Evolutionary conservation across 1,284 basidiomycete species (phyloP).

Genomic region (Tilletia setariae): DNA sequence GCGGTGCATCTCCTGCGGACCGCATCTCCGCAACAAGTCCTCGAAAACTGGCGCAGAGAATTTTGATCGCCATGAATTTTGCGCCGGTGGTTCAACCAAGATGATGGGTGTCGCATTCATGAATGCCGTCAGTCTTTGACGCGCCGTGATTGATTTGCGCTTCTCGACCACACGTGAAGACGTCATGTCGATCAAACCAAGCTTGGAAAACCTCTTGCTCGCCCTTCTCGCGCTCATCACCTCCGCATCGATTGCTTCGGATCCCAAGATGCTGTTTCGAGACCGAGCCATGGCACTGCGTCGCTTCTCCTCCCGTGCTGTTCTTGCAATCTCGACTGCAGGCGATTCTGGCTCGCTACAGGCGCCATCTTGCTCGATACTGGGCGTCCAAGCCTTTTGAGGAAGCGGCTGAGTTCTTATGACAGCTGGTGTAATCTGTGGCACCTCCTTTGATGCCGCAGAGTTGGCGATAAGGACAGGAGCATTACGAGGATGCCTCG

Average conservation of each 20-base stretch:
- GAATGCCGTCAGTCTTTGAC: background rate
- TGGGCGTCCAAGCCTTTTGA: background rate
- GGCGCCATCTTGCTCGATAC: background rate
- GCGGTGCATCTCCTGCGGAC: conserved; percentile 25
- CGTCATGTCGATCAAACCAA: conserved; percentile 7
- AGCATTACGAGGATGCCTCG: too few species aligned
- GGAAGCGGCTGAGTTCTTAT: background rate
- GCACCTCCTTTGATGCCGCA: too few species aligned
- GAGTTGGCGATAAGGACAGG: too few species aligned
- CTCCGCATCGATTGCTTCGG: background rate
- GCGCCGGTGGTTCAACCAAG: conserved; percentile 21
- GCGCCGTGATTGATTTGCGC: background rate
- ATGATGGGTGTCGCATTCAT: conserved; percentile 2
- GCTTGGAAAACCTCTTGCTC: conserved; percentile 12
- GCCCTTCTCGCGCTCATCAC: conserved; percentile 4
- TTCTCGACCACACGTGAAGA: background rate
- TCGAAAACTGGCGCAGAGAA: conserved; percentile 10
- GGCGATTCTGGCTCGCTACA: background rate
- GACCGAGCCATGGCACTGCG: background rate
- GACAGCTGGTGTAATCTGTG: too few species aligned
- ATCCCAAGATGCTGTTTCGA: background rate
- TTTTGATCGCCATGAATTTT: conserved; percentile 20
- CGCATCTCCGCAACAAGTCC: conserved; percentile 16
- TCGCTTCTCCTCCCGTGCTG: background rate
- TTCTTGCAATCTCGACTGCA: background rate